A percentile compares a stretch with the other conserved stretches of the same genome.
phyloP scores from a whole-genome alignment of 805 yeast species.

The Wickerhamomyces sydowiorum region DNA sequence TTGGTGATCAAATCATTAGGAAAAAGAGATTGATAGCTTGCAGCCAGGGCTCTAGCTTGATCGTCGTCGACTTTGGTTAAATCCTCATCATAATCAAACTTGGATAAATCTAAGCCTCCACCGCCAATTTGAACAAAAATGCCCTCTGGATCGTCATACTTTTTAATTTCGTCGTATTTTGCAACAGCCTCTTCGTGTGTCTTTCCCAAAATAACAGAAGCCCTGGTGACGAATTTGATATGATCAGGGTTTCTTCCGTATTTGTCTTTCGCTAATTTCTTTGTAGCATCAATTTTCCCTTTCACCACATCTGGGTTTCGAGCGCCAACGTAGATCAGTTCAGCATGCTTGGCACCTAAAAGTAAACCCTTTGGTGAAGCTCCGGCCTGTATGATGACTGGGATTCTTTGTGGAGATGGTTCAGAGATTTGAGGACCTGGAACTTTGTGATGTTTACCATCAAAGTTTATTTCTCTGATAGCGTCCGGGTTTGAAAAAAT shows the following conservation, averaged over 20 bases:
- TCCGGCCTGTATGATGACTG: slow-evolving; percentile 37
- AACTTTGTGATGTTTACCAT: slow-evolving; percentile 32
- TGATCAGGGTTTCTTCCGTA: slow-evolving; percentile 29
- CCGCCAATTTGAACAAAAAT: slow-evolving; percentile 35
- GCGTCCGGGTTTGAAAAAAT: slow-evolving; percentile 29
- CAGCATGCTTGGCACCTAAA: slow-evolving; percentile 36
- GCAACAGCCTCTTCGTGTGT: slow-evolving; percentile 34
- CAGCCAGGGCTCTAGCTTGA: not conserved
- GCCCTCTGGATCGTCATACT: slow-evolving; percentile 29
- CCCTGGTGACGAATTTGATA: slow-evolving; percentile 31
- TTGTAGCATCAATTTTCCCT: slow-evolving; percentile 25
- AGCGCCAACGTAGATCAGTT: slow-evolving; percentile 31
- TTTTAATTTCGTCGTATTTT: slow-evolving; percentile 25
- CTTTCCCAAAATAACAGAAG: slow-evolving; percentile 29
- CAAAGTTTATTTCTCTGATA: slow-evolving; percentile 30
- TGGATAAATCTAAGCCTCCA: slow-evolving; percentile 31
- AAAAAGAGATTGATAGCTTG: not conserved
- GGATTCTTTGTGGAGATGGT: slow-evolving; percentile 37
- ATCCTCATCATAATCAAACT: slow-evolving; percentile 13
- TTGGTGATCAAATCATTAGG: not conserved
- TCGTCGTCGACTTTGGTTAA: not conserved
- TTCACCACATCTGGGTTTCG: slow-evolving; percentile 26
- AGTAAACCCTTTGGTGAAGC: slow-evolving; percentile 32
- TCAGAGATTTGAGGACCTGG: slow-evolving; percentile 34
- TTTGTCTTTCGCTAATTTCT: slow-evolving; percentile 24